Percentiles rank a stretch among this genome's conserved stretches.
Evolutionary conservation across 1,139 yeast genomes (phyloP).

Genomic region (Protomyces lactucae-debilis): DNA sequence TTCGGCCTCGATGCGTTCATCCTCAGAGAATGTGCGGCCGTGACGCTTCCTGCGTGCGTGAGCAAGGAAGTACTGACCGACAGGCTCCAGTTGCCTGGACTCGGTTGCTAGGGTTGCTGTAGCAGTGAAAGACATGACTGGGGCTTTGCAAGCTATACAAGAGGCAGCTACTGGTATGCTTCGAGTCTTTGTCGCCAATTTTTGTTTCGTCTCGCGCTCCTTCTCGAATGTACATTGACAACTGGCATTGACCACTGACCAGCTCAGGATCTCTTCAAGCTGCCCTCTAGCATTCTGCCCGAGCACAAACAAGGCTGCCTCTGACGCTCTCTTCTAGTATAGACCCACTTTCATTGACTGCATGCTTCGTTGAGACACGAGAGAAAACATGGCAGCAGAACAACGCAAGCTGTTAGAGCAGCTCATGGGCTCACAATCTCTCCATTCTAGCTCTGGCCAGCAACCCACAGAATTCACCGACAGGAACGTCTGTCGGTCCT

Average conservation of each 20-base stretch:
- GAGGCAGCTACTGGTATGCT: neutral
- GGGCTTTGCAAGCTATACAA: neutral
- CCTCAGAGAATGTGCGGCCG: conserved; percentile 98
- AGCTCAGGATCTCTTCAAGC: too few relatives aligned
- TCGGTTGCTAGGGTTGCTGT: conserved; percentile 19
- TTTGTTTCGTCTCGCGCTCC: neutral
- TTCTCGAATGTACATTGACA: too few relatives aligned
- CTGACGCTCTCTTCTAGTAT: too few relatives aligned
- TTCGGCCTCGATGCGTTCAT: conserved; percentile 88
- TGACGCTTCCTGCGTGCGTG: conserved; percentile 94
- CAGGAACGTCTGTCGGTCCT: conserved; percentile 70
- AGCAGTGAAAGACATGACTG: conserved; percentile 1
- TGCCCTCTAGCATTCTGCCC: too few relatives aligned
- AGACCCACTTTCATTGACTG: too few relatives aligned
- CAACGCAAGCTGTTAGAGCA: conserved; percentile 74
- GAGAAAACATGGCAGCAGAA: conserved; percentile 51
- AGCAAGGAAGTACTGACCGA: conserved; percentile 90
- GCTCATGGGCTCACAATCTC: conserved; percentile 64
- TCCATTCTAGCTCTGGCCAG: conserved; percentile 40
- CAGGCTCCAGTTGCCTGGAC: conserved; percentile 64
- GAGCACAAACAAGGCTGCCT: too few relatives aligned
- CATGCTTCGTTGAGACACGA: too few relatives aligned
- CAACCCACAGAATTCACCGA: conserved; percentile 48
- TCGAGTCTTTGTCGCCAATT: neutral
- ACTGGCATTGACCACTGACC: too few relatives aligned